A percentile compares a stretch with the other conserved stretches of the same genome.
These are phyloP conservation scores for Cucurbita maxima DNA, from an alignment of 306 rosid genomes.

Conservation along the genomic window DNA sequence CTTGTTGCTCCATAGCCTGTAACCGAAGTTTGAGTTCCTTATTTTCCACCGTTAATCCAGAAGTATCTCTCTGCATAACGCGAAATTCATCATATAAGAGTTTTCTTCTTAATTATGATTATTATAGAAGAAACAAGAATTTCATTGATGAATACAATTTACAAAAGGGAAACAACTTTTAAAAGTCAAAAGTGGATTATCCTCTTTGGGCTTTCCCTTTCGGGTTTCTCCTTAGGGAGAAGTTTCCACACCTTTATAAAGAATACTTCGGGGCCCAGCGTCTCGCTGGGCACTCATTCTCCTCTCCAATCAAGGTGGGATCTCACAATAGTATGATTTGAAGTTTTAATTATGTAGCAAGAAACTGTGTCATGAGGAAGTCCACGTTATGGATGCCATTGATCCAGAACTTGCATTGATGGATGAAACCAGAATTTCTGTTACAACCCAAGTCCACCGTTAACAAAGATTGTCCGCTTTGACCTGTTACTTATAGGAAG, in stretches of 20 bases:
- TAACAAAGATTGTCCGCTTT: no score
- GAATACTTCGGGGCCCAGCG: no score
- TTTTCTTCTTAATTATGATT: neutral
- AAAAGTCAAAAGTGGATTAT: neutral
- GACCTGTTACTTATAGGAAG: no score
- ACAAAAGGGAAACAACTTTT: neutral
- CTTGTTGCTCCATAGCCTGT: conserved; percentile 79
- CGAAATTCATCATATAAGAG: neutral
- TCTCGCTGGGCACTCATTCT: no score
- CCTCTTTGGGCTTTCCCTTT: no score
- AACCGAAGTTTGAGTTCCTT: conserved; percentile 83
- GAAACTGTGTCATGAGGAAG: neutral
- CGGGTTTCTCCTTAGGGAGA: no score
- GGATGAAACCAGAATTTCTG: neutral
- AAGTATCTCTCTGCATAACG: conserved; percentile 73
- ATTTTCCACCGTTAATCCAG: conserved; percentile 48
- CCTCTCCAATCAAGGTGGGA: no score
- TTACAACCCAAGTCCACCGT: no score
- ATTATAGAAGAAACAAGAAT: neutral
- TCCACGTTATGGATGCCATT: neutral
- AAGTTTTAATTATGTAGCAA: neutral
- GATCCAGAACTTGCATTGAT: neutral
- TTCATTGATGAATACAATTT: neutral
- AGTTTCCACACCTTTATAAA: no score
- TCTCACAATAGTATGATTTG: neutral